Base-by-base conservation (phyloP, 2,329 filamentous ascomycete genomes). In the Penicillium sp. region DNA sequence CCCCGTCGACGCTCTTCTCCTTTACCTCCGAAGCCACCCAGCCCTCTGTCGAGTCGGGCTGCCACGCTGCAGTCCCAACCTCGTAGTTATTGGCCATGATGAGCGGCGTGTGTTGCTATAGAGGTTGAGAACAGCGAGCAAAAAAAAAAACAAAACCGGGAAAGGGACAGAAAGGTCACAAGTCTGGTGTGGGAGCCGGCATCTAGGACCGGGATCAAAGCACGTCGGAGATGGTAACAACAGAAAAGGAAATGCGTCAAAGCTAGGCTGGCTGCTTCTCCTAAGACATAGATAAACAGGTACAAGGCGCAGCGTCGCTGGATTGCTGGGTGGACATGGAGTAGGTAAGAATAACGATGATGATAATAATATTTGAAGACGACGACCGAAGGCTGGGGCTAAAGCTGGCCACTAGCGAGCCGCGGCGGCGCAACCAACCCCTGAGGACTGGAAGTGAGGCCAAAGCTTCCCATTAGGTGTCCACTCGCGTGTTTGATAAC, bases 21-120 rank as follows among this genome's bases (percentile, higher is more conserved):
- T 88, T 82, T 66, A 99, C 89, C 81, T 97, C 92, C 47, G 94
- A 97, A 71, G 92, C 89, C 74, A 99, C 86, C 93, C 94, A 99
- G 78, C 94, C 94, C 77, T 99, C 93, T 60, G 90, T 90, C 73
- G 85, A 80, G 80, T 99, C 94, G 67, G 94, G 92, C 83, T 97
- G 94, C 94, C 94, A 99, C 72, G 92, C 94, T 84, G 91, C 87
- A 69, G 93, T 97, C 71, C 93, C 94, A 71, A 97, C 85, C 82
- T 97, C 92, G 79, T 95, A 97, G 73, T 85, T 90, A 77, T 95
- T 89, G 80, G 91, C 90, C 92, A 96, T 96, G 24, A 18, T 49
- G 21, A 45, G 33, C 21, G 76, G 45, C 26, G 9, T 24, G 33
- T 52, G 8, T 9, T 50, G 33, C 28, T 52, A 45, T 40, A 35